Base-by-base conservation (phyloP, 257 asterid genomes). In the Plantago ovata region DNA sequence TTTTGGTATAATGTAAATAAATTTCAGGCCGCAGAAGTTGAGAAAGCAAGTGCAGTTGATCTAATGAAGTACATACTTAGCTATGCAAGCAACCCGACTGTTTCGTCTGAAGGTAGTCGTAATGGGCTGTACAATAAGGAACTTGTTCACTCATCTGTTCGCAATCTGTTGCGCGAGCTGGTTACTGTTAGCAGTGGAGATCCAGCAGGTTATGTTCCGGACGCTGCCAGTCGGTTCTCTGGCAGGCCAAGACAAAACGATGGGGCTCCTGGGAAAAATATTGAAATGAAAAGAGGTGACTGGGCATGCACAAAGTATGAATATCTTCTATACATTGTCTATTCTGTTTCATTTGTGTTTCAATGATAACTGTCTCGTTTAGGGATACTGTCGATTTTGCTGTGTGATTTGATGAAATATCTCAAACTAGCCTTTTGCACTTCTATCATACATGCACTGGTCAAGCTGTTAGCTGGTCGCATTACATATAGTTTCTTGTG, bases 221-320 rank as follows among this genome's bases (percentile, higher is more conserved):
- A 75, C 73, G 58, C 80, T 50, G 79, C 66, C 52, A 58, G 60
- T 66, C 87, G 61, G 53, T 75, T 75, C 41, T 52, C 79, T 19
- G 76, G 71, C 53, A 50, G 72, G 60, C 56, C 62, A 3, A 77
- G 74, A 49, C 82, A 75, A 64, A 54, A 66, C 49, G 46, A 72
- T 56, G 71, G 74, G 60, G 84, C 89, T 46, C 55, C 47, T 57
- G 81, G 88, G 67, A 95, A 73, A 68, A 79, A 80, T 74, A 64
- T 81, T 69, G 87, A 77, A 70, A 88, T 88, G 95, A 92, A 92
- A 81, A 79, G 87, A 75, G 98, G 98, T 22, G 97, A 92, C 77
- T 92, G 98, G 98, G 81, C 82, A 57, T 92, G 98, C 76, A 63
- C 66, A 38, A 92, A 84, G 98, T 92, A 81, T 68, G 87, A 72